Percentiles rank a stretch among this genome's conserved stretches.
phyloP scores from a whole-genome alignment of 2,329 filamentous ascomycete genomes.

The Fusarium sp. region DNA sequence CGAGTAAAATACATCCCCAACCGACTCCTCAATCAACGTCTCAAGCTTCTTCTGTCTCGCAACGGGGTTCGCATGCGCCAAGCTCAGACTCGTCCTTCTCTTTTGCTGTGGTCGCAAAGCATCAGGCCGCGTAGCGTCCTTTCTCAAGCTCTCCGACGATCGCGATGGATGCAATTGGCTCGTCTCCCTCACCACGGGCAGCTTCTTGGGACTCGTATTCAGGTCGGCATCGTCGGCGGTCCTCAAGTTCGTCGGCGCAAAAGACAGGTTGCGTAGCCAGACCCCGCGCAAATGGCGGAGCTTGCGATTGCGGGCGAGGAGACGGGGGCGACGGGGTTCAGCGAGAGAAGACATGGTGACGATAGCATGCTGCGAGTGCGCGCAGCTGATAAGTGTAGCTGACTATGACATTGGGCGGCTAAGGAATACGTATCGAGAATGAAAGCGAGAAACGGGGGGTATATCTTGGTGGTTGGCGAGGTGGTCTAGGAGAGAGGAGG shows the following conservation, averaged over 20 bases:
- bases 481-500: conserved; percentile 19
- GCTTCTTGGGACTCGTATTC: conserved; percentile 76
- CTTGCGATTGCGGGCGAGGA: conserved; percentile 82
- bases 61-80: conserved; percentile 59
- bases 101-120: conserved; percentile 49
- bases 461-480: neutral
- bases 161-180: conserved; percentile 65
- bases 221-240: conserved; percentile 85
- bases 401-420: conserved; percentile 36
- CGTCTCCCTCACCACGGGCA: conserved; percentile 62
- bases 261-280: conserved; percentile 85
- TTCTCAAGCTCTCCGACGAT: conserved; percentile 65
- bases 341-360: conserved; percentile 51
- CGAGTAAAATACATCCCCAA: conserved; percentile 92
- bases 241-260: conserved; percentile 69
- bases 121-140: conserved; percentile 51
- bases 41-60: conserved; percentile 81
- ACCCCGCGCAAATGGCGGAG: conserved; percentile 89
- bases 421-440: conserved; percentile 4
- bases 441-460: neutral
- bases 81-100: conserved; percentile 62
- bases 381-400: conserved; percentile 24
- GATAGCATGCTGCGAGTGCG: conserved; percentile 34
- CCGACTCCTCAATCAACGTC: conserved; percentile 74
- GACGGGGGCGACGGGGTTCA: conserved; percentile 59